A percentile compares a stretch with the other conserved stretches of the same genome.
Evolutionary conservation across 176 grass and related monocot species (phyloP).

Genomic region (Carex pumila): DNA sequence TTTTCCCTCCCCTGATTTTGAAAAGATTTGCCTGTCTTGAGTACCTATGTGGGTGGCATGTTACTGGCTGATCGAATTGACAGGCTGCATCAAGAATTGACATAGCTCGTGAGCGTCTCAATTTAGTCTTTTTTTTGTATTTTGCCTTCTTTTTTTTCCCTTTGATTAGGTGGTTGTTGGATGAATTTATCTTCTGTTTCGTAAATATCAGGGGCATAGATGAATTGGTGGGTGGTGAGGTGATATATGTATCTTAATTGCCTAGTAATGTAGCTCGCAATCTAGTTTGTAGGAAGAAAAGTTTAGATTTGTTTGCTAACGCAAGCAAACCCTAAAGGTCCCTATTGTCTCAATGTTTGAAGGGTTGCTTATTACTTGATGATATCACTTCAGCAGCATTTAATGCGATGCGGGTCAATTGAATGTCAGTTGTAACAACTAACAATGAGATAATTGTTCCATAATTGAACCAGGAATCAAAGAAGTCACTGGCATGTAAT

Average conservation of each 20-base stretch:
- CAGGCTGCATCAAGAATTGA: constrained; percentile 2
- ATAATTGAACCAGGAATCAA: background rate
- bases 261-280: constrained; percentile 2
- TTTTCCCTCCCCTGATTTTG: background rate
- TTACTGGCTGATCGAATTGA: constrained; percentile 10
- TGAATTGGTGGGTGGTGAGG: constrained; percentile 13
- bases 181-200: constrained; percentile 7
- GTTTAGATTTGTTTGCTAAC: background rate
- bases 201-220: constrained; percentile 27
- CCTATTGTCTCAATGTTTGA: background rate
- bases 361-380: background rate
- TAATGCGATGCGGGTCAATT: background rate
- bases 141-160: background rate
- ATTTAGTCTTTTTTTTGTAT: constrained; percentile 15
- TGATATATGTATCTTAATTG: constrained; percentile 13
- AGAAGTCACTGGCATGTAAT: background rate
- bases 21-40: background rate
- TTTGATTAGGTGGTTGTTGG: constrained; percentile 15
- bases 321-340: background rate
- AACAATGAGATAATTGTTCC: background rate
- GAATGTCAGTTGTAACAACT: background rate
- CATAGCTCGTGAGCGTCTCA: background rate
- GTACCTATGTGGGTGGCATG: background rate
- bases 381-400: background rate
- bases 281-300: background rate